Evolutionary conservation across 208 protist genomes (phyloP).

Genomic region (Wallacemonas sp.): DNA sequence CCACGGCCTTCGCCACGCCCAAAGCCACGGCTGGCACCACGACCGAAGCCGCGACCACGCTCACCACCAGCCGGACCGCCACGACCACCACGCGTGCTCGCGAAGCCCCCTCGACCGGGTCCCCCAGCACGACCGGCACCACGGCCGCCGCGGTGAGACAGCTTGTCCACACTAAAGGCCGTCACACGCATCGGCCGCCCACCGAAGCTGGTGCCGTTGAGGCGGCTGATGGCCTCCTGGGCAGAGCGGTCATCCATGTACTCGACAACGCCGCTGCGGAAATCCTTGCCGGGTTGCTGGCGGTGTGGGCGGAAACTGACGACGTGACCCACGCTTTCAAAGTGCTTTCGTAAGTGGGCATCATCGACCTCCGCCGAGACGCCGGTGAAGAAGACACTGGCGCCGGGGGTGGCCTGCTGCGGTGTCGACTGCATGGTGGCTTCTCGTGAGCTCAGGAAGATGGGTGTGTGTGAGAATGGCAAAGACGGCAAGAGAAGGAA

Average conservation of each 20-base stretch:
- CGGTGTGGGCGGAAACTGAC: conserved; percentile 66
- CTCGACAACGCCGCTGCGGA: conserved; percentile 71
- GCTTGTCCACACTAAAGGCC: conserved; percentile 16
- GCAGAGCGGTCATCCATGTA: conserved; percentile 79
- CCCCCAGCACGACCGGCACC: conserved; percentile 15
- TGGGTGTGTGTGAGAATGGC: background rate
- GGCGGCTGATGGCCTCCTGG: conserved; percentile 65
- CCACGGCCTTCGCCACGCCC: background rate
- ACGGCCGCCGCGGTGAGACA: conserved; percentile 18
- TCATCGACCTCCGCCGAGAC: conserved; percentile 69
- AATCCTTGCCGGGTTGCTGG: conserved; percentile 64
- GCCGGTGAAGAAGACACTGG: conserved; percentile 79
- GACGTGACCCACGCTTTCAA: conserved; percentile 82
- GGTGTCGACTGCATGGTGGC: background rate
- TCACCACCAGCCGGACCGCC: conserved; percentile 3
- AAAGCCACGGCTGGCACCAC: background rate
- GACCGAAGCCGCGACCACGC: conserved; percentile 13
- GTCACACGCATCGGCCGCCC: conserved; percentile 70
- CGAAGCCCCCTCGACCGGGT: background rate
- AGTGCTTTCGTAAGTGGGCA: conserved; percentile 65
- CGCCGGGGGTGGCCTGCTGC: background rate
- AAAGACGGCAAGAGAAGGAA: background rate
- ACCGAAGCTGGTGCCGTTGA: conserved; percentile 75
- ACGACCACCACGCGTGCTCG: background rate
- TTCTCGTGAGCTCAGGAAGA: too few species aligned